phyloP scores from a whole-genome alignment of 2,329 filamentous ascomycete genomes.

The Xylaria sp. region DNA sequence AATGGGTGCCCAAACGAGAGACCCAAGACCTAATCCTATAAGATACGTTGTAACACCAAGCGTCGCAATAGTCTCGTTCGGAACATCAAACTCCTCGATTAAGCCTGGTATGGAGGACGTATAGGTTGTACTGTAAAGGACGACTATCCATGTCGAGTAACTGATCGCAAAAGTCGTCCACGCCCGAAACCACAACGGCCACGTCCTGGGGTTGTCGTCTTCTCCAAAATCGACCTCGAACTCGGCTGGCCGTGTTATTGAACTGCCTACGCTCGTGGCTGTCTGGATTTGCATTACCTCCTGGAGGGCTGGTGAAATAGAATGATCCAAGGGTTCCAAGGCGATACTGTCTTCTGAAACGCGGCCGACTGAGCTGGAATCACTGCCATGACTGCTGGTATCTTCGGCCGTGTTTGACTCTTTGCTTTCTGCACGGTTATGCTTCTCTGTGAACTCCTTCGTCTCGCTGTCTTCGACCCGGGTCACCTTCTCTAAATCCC shows the following conservation, averaged over 20 bases:
- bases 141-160: constrained; percentile 62
- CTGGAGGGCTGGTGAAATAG: constrained; percentile 43
- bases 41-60: constrained; percentile 84
- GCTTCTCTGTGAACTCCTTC: constrained; percentile 26
- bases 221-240: constrained; percentile 80
- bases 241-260: constrained; percentile 61
- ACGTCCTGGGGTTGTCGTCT: constrained; percentile 75
- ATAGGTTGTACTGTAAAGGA: constrained; percentile 82
- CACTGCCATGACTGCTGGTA: constrained; percentile 31
- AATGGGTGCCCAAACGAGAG: constrained; percentile 78
- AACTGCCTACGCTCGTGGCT: constrained; percentile 56
- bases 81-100: constrained; percentile 71
- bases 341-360: constrained; percentile 45
- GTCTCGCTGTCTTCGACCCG: constrained; percentile 29
- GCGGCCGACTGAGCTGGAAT: constrained; percentile 40
- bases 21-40: constrained; percentile 77
- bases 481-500: constrained; percentile 34
- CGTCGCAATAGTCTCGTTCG: constrained; percentile 70
- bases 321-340: constrained; percentile 44
- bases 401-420: constrained; percentile 32
- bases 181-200: constrained; percentile 64
- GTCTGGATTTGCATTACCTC: constrained; percentile 60
- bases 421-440: constrained; percentile 29
- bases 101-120: constrained; percentile 77
- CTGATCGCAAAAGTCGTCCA: constrained; percentile 60